Conservation (phyloP, 1,284 basidiomycete genomes). For the Mycosarcoma mackinlayi region DNA sequence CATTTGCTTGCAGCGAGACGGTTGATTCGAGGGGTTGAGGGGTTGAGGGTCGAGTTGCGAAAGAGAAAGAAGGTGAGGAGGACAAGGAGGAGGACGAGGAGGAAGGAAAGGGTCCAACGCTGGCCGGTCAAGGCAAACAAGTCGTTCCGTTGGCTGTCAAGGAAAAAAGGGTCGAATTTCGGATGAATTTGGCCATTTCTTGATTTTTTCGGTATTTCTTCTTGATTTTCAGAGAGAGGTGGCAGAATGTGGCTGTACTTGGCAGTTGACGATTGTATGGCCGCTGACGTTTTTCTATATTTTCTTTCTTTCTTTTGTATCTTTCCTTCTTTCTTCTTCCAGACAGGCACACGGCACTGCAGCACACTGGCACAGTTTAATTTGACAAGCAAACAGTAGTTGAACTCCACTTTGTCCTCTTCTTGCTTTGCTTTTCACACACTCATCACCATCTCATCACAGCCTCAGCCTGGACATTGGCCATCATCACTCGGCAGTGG, state of each 20-base stretch:
- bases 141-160: background rate
- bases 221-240: too few relatives aligned
- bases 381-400: too few relatives aligned
- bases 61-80: background rate
- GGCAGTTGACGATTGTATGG: too few relatives aligned
- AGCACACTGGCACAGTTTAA: background rate
- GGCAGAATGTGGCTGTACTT: background rate
- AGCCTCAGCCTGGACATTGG: too few relatives aligned
- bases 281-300: background rate
- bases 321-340: background rate
- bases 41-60: too few relatives aligned
- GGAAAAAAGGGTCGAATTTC: background rate
- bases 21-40: too few relatives aligned
- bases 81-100: background rate
- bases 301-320: background rate
- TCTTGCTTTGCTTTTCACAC: too few relatives aligned
- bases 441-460: too few relatives aligned
- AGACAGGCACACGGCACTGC: background rate
- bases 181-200: background rate
- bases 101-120: conserved; percentile 1
- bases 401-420: conserved; percentile 9
- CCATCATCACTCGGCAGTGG: too few relatives aligned
- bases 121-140: background rate
- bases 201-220: conserved; percentile 6
- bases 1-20: background rate